Percentiles rank a stretch among this genome's conserved stretches.
Evolutionary conservation across 2,329 filamentous ascomycete species (phyloP).

Genomic region (Endoconidiophora laricicola): DNA sequence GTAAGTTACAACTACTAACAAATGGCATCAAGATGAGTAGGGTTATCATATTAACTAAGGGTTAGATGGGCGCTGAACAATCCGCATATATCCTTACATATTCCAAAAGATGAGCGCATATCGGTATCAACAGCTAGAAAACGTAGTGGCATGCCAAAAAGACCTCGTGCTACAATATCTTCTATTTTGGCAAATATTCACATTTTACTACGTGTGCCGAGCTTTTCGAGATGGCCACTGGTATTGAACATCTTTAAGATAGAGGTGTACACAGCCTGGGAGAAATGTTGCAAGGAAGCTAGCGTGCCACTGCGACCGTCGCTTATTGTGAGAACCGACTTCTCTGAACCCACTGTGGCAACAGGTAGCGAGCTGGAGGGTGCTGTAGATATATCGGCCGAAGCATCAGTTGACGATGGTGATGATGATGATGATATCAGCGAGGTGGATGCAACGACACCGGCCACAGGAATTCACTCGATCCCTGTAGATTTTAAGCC

Average conservation of each 20-base stretch:
- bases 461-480: conserved; percentile 32
- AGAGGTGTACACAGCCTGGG: conserved; percentile 57
- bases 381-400: not conserved
- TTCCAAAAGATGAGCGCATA: conserved; percentile 46
- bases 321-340: conserved; percentile 42
- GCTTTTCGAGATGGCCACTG: conserved; percentile 73
- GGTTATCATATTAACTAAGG: not conserved
- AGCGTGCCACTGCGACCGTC: conserved; percentile 29
- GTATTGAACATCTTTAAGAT: conserved; percentile 59
- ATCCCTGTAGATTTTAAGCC: conserved; percentile 38
- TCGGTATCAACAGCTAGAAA: conserved; percentile 34
- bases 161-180: conserved; percentile 42
- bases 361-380: not conserved
- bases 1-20: conserved; percentile 31
- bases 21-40: not conserved
- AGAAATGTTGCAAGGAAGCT: conserved; percentile 34
- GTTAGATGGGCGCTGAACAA: conserved; percentile 82
- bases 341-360: conserved; percentile 19
- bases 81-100: conserved; percentile 63
- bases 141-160: conserved; percentile 35
- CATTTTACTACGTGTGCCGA: conserved; percentile 58
- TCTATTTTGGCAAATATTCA: conserved; percentile 68
- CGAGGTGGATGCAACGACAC: conserved; percentile 2
- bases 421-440: not conserved
- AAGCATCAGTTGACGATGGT: not conserved